Evolutionary conservation across 192 early-diverging fungal species (phyloP), one percentile per base, ranked within the genome.

Genomic region (Thoreauomyces humboldtii): DNA sequence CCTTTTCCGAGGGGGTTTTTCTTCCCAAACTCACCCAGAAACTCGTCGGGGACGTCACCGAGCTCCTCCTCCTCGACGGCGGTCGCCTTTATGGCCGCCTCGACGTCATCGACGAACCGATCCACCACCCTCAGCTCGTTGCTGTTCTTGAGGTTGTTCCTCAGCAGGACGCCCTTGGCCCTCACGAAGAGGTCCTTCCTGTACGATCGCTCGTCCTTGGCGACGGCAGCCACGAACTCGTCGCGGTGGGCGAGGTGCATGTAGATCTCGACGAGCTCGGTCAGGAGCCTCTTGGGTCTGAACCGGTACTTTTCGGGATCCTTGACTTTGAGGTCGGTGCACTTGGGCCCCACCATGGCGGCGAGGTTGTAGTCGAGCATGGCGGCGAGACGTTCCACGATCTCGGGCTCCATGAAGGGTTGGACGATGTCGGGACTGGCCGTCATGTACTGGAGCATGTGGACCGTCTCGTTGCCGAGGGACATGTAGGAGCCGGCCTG

Each of bases 351-450:
- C 0, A 94, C 94, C 47, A 99, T 74, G 33, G 89, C 87, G 5
- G 86, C 76, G 35, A 99, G 76, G 59, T 95, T 97, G 71, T 91
- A 96, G 74, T 99, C 91, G 45, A 99, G 80, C 96, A 99, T 99
- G n/a, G 92, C 91, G 1, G 95, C 95, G 35, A 99, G 78, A 1
- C 93, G 81, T 43, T 90, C 89, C 17, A 97, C 94, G 46, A 99
- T 91, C 63, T 93, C 91, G 19, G 83, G 78, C 15, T 85, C 88
- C 78, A 95, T 75, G 77, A 99, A 99, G 5, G 94, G 91, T 29
- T 81, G 67, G 5, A 89, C 88, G 15, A 91, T 88, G 33, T 87
- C 82, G 12, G 81, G 74, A 22, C 80, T 72, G 33, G 69, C 55
- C 15, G 92, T 89, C 73, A 99, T 67, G 63, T 90, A 92, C 33